Conservation (phyloP, 1,139 yeast species). For the Lodderomyces orthopsilosis region DNA sequence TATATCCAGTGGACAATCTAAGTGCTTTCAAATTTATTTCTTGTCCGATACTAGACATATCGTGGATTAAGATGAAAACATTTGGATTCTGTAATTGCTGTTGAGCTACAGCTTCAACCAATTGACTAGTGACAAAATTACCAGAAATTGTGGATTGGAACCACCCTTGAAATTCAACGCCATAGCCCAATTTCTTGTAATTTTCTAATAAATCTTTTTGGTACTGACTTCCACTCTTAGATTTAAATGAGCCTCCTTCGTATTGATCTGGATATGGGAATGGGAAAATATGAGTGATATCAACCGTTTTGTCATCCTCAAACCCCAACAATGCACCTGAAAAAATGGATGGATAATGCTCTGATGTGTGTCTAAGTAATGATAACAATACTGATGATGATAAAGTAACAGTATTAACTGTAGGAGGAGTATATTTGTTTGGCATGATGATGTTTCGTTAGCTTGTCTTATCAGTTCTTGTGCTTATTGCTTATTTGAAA, state of each 20-base stretch:
- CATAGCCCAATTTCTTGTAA: slow-evolving; percentile 63
- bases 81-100: slow-evolving; percentile 67
- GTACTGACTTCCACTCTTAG: slow-evolving; percentile 64
- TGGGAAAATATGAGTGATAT: slow-evolving; percentile 67
- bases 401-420: slow-evolving; percentile 44
- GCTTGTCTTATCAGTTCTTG: slow-evolving; percentile 1
- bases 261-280: slow-evolving; percentile 53
- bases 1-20: slow-evolving; percentile 63
- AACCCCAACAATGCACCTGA: slow-evolving; percentile 80
- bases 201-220: slow-evolving; percentile 67
- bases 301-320: slow-evolving; percentile 54
- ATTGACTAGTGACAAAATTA: slow-evolving; percentile 60
- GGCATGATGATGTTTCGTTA: slow-evolving; percentile 1
- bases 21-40: slow-evolving; percentile 68
- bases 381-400: slow-evolving; percentile 66
- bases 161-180: slow-evolving; percentile 80
- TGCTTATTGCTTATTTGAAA: neutral
- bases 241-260: slow-evolving; percentile 52
- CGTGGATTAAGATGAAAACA: slow-evolving; percentile 67
- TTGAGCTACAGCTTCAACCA: slow-evolving; percentile 65
- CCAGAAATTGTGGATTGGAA: slow-evolving; percentile 72
- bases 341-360: slow-evolving; percentile 61
- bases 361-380: slow-evolving; percentile 71
- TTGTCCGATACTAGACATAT: slow-evolving; percentile 64
- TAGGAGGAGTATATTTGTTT: slow-evolving; percentile 29